A percentile compares a stretch with the other conserved stretches of the same genome.
Evolutionary conservation across 495 filamentous ascomycete genomes (phyloP).

Genomic region (Hypoxylon crocopeplum): DNA sequence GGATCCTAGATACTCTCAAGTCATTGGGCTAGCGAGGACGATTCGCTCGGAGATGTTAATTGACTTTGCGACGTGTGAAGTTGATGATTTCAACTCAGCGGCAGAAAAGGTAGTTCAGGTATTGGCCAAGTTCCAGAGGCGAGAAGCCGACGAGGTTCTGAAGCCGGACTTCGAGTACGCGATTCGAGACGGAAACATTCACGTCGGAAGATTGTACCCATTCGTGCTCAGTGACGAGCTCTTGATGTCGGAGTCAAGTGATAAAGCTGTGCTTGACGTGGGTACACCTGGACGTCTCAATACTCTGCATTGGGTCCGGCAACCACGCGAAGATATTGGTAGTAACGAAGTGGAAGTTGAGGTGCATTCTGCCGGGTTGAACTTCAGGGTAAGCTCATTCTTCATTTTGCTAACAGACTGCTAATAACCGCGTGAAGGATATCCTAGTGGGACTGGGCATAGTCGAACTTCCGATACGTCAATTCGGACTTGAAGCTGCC

Average conservation of each 20-base stretch:
- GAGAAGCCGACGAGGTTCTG: not conserved
- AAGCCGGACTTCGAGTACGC: conserved; percentile 48
- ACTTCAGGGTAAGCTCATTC: conserved; percentile 46
- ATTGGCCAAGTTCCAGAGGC: conserved; percentile 35
- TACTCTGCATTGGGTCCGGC: conserved; percentile 20
- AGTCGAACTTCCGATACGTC: conserved; percentile 19
- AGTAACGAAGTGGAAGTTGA: conserved; percentile 46
- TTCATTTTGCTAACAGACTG: not conserved
- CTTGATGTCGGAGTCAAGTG: not conserved
- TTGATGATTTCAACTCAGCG: conserved; percentile 37
- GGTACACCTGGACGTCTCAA: conserved; percentile 23
- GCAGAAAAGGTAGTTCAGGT: conserved; percentile 6
- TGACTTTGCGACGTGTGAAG: conserved; percentile 51
- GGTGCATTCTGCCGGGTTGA: conserved; percentile 49
- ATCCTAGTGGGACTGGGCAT: conserved; percentile 46
- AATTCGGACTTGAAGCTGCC: conserved; percentile 45
- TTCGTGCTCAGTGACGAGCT: conserved; percentile 31
- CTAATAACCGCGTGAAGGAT: conserved; percentile 43
- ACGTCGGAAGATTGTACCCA: conserved; percentile 42
- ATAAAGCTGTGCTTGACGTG: conserved; percentile 19
- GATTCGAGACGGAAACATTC: conserved; percentile 34
- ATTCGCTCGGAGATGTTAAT: conserved; percentile 48
- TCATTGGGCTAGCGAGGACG: conserved; percentile 51
- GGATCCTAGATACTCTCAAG: conserved; percentile 47
- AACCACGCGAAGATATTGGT: conserved; percentile 15